Percentiles rank a stretch among this genome's conserved stretches.
These are phyloP conservation scores for Penicillium egyptiacum DNA, from an alignment of 495 filamentous ascomycete species.

Conservation along the genomic window DNA sequence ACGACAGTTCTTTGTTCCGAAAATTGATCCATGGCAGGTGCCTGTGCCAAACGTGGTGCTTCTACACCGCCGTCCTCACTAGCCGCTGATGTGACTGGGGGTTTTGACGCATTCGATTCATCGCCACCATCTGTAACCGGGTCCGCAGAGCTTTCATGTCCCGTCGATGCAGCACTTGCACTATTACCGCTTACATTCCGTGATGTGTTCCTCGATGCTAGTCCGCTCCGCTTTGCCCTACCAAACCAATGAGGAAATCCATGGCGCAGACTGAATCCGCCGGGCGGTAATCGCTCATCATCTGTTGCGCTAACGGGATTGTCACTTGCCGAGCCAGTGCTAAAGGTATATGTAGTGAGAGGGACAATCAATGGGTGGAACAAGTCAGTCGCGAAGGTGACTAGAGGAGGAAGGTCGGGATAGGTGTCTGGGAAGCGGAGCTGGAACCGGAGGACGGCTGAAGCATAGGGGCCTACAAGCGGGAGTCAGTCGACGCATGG, in stretches of 20 bases:
- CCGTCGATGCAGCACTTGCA: slow-evolving; percentile 3
- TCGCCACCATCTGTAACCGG: slow-evolving; percentile 3
- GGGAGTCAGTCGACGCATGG: neutral
- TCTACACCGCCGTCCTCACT: slow-evolving; percentile 7
- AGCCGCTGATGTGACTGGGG: neutral
- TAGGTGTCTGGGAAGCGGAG: slow-evolving; percentile 83
- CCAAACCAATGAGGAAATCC: slow-evolving; percentile 90
- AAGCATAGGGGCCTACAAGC: slow-evolving; percentile 74
- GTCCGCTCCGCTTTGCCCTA: slow-evolving; percentile 36
- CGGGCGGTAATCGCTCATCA: slow-evolving; percentile 77
- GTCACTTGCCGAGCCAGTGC: slow-evolving; percentile 64
- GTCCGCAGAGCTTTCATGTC: neutral
- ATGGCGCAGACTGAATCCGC: slow-evolving; percentile 82
- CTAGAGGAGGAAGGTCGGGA: slow-evolving; percentile 73
- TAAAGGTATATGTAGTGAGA: slow-evolving; percentile 86
- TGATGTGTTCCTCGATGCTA: slow-evolving; percentile 35
- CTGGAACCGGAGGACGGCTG: slow-evolving; percentile 84
- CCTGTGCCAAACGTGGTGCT: slow-evolving; percentile 14
- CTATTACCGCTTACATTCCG: slow-evolving; percentile 39
- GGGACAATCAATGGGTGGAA: slow-evolving; percentile 94
- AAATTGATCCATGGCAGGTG: slow-evolving; percentile 21
- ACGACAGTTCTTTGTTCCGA: slow-evolving; percentile 28
- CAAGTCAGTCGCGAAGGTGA: slow-evolving; percentile 86
- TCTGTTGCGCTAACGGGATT: slow-evolving; percentile 79
- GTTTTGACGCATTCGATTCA: neutral